Conservation (phyloP, 805 yeast genomes). For the Blastobotrys terrestris region DNA sequence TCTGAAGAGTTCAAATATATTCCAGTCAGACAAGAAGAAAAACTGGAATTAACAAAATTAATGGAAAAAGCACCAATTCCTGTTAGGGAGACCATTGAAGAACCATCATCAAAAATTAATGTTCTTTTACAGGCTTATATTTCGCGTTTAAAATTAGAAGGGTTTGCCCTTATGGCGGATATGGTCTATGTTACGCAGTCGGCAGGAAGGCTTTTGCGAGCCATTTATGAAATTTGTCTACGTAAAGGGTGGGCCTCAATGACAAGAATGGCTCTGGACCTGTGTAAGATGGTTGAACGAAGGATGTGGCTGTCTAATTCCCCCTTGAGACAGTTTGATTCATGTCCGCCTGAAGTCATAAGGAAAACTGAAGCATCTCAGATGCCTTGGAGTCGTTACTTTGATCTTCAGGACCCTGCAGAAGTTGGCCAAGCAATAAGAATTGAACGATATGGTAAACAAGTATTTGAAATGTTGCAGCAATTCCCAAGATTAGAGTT, state of each 20-base stretch:
- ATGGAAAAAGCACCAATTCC: constrained; percentile 81
- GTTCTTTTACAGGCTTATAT: constrained; percentile 80
- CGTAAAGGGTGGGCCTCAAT: constrained; percentile 65
- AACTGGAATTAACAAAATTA: constrained; percentile 60
- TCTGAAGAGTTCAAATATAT: constrained; percentile 83
- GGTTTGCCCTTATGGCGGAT: constrained; percentile 88
- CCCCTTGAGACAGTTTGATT: constrained; percentile 76
- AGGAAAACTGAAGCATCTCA: constrained; percentile 71
- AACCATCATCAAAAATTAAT: constrained; percentile 71
- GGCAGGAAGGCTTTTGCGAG: constrained; percentile 82
- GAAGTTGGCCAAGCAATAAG: constrained; percentile 79
- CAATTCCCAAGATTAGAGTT: constrained; percentile 68
- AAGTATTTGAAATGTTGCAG: constrained; percentile 47
- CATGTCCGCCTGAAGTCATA: constrained; percentile 66
- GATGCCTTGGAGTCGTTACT: constrained; percentile 76
- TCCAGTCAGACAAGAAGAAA: constrained; percentile 84
- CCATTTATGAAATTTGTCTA: constrained; percentile 72
- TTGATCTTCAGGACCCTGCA: constrained; percentile 56
- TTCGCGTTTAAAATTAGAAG: constrained; percentile 69
- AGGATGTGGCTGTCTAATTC: constrained; percentile 81
- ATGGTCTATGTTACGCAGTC: constrained; percentile 91
- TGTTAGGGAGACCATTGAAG: constrained; percentile 61
- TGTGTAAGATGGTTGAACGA: constrained; percentile 75
- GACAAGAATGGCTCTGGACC: constrained; percentile 49
- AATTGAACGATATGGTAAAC: constrained; percentile 56